A percentile compares a stretch with the other conserved stretches of the same genome.
Evolutionary conservation across 2,329 filamentous ascomycete genomes (phyloP).

Genomic region (Onygenales sp.): DNA sequence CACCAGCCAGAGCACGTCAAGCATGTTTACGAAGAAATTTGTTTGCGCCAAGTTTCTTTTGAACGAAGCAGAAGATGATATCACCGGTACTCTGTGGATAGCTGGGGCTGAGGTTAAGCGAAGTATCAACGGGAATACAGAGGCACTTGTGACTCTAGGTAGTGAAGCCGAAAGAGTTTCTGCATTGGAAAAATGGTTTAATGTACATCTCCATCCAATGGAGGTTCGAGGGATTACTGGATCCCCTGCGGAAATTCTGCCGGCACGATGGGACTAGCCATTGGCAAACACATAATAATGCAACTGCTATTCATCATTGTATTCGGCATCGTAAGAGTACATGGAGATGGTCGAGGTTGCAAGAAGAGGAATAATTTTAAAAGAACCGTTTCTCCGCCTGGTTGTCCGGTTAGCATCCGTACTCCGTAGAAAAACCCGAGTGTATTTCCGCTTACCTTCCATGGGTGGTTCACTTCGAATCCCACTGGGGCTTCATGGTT

Average conservation of each 20-base stretch:
- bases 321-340: not conserved
- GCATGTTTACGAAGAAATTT: slow-evolving; percentile 47
- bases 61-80: slow-evolving; percentile 34
- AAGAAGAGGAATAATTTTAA: not conserved
- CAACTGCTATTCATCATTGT: not conserved
- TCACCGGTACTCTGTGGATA: slow-evolving; percentile 47
- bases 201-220: slow-evolving; percentile 40
- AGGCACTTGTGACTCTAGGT: slow-evolving; percentile 37
- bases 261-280: not conserved
- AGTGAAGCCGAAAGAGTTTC: slow-evolving; percentile 46
- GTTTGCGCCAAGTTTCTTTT: slow-evolving; percentile 48
- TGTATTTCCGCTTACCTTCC: slow-evolving; percentile 45
- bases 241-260: slow-evolving; percentile 36
- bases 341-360: not conserved
- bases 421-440: not conserved
- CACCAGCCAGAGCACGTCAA: slow-evolving; percentile 40
- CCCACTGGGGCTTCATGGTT: slow-evolving; percentile 48
- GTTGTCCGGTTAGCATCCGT: not conserved
- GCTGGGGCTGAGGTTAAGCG: slow-evolving; percentile 44
- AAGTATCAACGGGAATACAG: slow-evolving; percentile 43
- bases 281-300: not conserved
- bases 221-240: slow-evolving; percentile 45
- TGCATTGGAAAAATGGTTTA: slow-evolving; percentile 44
- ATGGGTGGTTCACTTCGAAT: slow-evolving; percentile 59
- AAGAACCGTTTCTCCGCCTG: slow-evolving; percentile 3